These are phyloP conservation scores for Eucalyptus caleyi DNA, from an alignment of 345 rosid species.

Conservation along the genomic window DNA sequence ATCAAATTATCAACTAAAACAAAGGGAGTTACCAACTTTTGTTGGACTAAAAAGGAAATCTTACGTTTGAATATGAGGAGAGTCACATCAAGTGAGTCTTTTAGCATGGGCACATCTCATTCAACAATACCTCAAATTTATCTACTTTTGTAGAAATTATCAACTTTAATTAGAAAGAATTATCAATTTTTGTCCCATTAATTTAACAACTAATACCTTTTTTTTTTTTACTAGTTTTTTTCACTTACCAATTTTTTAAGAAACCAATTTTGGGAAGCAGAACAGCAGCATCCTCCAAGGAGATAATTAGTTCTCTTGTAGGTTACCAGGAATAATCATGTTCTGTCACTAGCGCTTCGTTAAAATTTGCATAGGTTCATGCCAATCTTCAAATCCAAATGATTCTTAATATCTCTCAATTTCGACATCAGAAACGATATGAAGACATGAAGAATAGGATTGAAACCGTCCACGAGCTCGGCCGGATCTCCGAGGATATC, in stretches of 20 bases:
- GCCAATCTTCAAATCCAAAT: background rate
- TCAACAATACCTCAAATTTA: background rate
- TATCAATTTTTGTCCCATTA: background rate
- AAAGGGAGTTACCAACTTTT: background rate
- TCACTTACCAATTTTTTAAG: background rate
- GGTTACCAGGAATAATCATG: background rate
- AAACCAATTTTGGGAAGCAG: background rate
- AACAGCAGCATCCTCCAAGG: background rate
- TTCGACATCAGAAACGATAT: slow-evolving; percentile 12
- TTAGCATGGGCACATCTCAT: background rate
- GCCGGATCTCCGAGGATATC: slow-evolving; percentile 22
- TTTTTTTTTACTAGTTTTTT: background rate
- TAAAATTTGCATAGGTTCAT: background rate
- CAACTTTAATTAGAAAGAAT: background rate
- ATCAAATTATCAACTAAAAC: background rate
- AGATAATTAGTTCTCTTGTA: background rate
- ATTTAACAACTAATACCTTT: background rate
- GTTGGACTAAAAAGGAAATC: background rate
- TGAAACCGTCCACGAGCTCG: slow-evolving; percentile 7
- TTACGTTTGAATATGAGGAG: background rate
- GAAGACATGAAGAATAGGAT: slow-evolving; percentile 40
- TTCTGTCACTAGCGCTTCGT: background rate
- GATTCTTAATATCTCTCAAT: background rate
- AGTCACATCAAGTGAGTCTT: background rate
- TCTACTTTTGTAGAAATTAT: background rate